Conservation (phyloP, 352 stramenopile species). For the Globisporangium cylindrosporum region DNA sequence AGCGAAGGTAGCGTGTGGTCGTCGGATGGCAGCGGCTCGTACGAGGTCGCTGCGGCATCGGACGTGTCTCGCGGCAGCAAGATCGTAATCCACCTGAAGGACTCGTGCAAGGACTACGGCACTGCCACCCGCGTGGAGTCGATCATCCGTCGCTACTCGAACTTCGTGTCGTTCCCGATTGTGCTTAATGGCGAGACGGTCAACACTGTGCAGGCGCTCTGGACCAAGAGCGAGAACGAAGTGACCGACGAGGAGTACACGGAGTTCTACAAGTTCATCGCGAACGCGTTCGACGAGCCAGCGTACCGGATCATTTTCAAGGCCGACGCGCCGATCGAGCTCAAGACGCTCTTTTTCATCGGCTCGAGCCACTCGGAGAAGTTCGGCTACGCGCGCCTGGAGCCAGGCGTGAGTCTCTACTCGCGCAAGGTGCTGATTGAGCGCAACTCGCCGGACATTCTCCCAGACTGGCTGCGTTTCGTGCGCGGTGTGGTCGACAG, state of each 20-base stretch:
- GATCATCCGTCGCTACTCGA: slow-evolving; percentile 99
- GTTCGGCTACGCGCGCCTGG: slow-evolving; percentile 93
- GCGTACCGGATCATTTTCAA: slow-evolving; percentile 96
- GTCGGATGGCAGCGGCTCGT: slow-evolving; percentile 83
- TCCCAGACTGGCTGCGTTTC: slow-evolving; percentile 98
- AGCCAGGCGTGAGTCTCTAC: slow-evolving; percentile 97
- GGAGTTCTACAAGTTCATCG: slow-evolving; percentile 97
- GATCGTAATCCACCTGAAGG: slow-evolving; percentile 98
- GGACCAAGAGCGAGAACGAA: slow-evolving; percentile 94
- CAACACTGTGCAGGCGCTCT: slow-evolving; percentile 98
- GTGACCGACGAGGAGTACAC: slow-evolving; percentile 97
- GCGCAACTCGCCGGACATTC: slow-evolving; percentile 94
- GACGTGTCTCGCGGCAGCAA: slow-evolving; percentile 91
- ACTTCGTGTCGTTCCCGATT: slow-evolving; percentile 99
- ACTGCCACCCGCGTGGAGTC: slow-evolving; percentile 91
- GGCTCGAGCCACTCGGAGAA: slow-evolving; percentile 96
- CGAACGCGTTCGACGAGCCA: slow-evolving; percentile 94
- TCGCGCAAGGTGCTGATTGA: slow-evolving; percentile 99
- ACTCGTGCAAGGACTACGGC: slow-evolving; percentile 95
- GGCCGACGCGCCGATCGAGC: slow-evolving; percentile 97
- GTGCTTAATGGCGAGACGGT: slow-evolving; percentile 95
- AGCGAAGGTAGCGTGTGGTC: slow-evolving; percentile 60
- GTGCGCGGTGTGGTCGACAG: slow-evolving; percentile 92
- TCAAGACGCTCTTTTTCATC: slow-evolving; percentile 98
- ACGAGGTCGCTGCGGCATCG: slow-evolving; percentile 61